Evolutionary conservation across 176 grass and related monocot genomes (phyloP).

Genomic region (Poa pratensis): DNA sequence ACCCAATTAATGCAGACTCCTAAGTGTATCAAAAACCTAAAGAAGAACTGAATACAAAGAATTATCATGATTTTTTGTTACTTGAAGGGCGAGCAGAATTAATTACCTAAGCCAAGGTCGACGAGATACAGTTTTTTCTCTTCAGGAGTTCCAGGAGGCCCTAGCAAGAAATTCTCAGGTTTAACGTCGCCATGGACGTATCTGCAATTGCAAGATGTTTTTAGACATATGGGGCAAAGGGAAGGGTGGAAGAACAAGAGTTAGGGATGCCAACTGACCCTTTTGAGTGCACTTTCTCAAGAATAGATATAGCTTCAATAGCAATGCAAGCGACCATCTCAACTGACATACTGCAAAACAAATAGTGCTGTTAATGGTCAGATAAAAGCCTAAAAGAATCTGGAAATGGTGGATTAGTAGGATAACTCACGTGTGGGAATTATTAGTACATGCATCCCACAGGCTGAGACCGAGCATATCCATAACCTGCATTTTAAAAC

Average conservation of each 20-base stretch:
- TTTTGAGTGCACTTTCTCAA: slow-evolving; percentile 99
- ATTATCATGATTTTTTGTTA: slow-evolving; percentile 5
- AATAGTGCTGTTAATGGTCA: slow-evolving; percentile 27
- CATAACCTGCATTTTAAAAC: slow-evolving; percentile 81
- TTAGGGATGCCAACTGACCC: slow-evolving; percentile 57
- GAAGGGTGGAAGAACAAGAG: slow-evolving; percentile 15
- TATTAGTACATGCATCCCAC: slow-evolving; percentile 96
- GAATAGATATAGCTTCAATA: slow-evolving; percentile 97
- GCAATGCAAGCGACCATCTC: slow-evolving; percentile 99
- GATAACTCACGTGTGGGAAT: slow-evolving; percentile 79
- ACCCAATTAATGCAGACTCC: slow-evolving; percentile 41
- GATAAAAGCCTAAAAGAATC: slow-evolving; percentile 42
- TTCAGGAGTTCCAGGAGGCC: slow-evolving; percentile 77
- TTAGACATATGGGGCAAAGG: background rate
- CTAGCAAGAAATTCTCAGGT: slow-evolving; percentile 99
- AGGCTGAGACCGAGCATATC: slow-evolving; percentile 98
- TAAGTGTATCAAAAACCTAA: background rate
- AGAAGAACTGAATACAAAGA: slow-evolving; percentile 34
- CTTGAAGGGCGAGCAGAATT: slow-evolving; percentile 1
- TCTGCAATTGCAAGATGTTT: slow-evolving; percentile 52
- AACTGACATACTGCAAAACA: slow-evolving; percentile 78
- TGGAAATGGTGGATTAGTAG: slow-evolving; percentile 18
- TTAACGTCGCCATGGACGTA: slow-evolving; percentile 98
- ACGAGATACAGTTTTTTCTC: slow-evolving; percentile 99
- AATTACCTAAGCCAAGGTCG: slow-evolving; percentile 96